These are phyloP conservation scores for Pholiota conissans DNA, from an alignment of 768 basidiomycete species.

Conservation along the genomic window DNA sequence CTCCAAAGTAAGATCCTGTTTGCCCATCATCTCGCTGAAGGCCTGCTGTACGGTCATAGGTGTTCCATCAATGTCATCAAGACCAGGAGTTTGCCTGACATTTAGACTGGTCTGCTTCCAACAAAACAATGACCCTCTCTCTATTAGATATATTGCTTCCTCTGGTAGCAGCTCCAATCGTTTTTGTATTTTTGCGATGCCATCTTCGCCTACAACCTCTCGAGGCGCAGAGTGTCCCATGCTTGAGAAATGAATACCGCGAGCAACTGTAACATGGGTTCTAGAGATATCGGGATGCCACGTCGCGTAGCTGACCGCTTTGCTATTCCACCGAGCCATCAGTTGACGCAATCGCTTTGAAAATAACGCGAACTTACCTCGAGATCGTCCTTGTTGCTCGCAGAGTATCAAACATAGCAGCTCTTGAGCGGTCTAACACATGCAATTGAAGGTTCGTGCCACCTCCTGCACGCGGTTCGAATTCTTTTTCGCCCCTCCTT, in stretches of 20 bases:
- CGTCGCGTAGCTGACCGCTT: slow-evolving; percentile 75
- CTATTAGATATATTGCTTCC: slow-evolving; percentile 91
- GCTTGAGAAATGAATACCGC: slow-evolving; percentile 80
- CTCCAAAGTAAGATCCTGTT: slow-evolving; percentile 76
- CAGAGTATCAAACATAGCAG: slow-evolving; percentile 87
- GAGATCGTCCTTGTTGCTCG: slow-evolving; percentile 71
- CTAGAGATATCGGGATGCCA: slow-evolving; percentile 72
- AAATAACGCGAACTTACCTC: slow-evolving; percentile 47
- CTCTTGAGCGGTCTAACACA: slow-evolving; percentile 74
- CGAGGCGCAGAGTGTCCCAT: slow-evolving; percentile 82
- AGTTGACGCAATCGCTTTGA: background rate
- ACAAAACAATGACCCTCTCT: slow-evolving; percentile 86
- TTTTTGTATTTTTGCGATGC: slow-evolving; percentile 51
- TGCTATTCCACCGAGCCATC: slow-evolving; percentile 44
- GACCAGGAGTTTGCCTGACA: slow-evolving; percentile 28
- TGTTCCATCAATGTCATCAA: slow-evolving; percentile 49
- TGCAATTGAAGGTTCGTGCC: slow-evolving; percentile 80
- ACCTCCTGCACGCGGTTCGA: slow-evolving; percentile 71
- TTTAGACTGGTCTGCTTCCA: slow-evolving; percentile 55
- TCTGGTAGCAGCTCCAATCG: slow-evolving; percentile 89
- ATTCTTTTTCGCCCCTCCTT: slow-evolving; percentile 97
- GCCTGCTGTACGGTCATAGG: slow-evolving; percentile 94
- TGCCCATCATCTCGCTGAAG: slow-evolving; percentile 82
- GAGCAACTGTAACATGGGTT: slow-evolving; percentile 66
- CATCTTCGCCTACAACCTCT: slow-evolving; percentile 29